phyloP scores from a whole-genome alignment of 305 asterid species.

The Fraxinus velutina region DNA sequence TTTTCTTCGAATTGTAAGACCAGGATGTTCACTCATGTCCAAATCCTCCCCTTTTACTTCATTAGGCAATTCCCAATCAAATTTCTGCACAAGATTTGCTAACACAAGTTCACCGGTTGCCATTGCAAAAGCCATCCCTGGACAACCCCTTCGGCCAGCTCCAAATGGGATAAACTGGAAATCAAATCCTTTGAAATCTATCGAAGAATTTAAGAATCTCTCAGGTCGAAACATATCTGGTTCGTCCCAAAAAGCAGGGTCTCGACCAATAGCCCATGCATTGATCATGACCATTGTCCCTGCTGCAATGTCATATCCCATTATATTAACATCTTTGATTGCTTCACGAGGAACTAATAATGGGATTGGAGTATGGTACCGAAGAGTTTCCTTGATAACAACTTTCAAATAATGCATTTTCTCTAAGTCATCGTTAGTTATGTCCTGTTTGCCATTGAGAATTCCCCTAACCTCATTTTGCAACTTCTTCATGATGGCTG shows the following conservation, averaged over 20 bases:
- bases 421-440: not conserved
- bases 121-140: constrained; percentile 8
- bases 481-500: not conserved
- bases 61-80: constrained; percentile 26
- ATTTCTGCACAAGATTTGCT: constrained; percentile 22
- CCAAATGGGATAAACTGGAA: constrained; percentile 6
- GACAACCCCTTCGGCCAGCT: constrained; percentile 7
- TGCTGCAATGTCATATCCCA: constrained; percentile 14
- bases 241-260: not conserved
- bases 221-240: not conserved
- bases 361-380: constrained; percentile 10
- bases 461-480: not conserved
- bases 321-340: not conserved
- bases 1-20: constrained; percentile 14
- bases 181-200: constrained; percentile 2
- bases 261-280: constrained; percentile 8
- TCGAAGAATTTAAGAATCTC: constrained; percentile 1
- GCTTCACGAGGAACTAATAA: constrained; percentile 1
- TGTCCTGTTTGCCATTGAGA: not conserved
- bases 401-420: constrained; percentile 16
- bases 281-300: constrained; percentile 11
- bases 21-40: constrained; percentile 13
- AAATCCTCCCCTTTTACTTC: not conserved
- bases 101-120: not conserved
- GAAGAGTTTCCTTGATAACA: constrained; percentile 40